Conservation (phyloP, 176 grass and related monocot species). For the Paspalum vaginatum region DNA sequence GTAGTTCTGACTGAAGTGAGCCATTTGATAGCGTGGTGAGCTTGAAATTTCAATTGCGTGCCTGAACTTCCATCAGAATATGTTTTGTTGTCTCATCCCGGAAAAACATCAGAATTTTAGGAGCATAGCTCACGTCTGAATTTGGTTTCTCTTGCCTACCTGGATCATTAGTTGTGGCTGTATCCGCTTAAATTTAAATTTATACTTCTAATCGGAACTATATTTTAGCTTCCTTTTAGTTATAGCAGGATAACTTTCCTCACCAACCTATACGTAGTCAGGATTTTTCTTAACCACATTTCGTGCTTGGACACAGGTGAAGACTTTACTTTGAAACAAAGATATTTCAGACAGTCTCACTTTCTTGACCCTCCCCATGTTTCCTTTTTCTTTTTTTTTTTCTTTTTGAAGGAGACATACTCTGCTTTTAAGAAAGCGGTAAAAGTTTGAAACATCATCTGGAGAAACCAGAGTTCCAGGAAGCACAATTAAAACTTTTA, state of each 20-base stretch:
- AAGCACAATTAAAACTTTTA: too few relatives aligned
- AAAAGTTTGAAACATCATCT: too few relatives aligned
- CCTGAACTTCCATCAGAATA: background rate
- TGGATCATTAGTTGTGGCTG: slow-evolving; percentile 22
- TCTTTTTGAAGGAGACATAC: too few relatives aligned
- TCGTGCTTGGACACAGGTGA: background rate
- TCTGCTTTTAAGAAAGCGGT: too few relatives aligned
- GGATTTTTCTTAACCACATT: slow-evolving; percentile 33
- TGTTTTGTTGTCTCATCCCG: background rate
- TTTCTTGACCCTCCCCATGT: slow-evolving; percentile 10
- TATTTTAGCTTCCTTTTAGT: slow-evolving; percentile 20
- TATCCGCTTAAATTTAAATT: background rate
- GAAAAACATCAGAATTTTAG: background rate
- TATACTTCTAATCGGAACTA: background rate
- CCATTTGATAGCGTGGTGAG: background rate
- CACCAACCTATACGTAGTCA: slow-evolving; percentile 16
- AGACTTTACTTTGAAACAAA: slow-evolving; percentile 34
- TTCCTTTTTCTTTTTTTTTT: background rate
- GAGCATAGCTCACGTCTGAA: background rate
- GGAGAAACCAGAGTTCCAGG: too few relatives aligned
- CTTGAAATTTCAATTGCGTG: background rate
- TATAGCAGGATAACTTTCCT: slow-evolving; percentile 11
- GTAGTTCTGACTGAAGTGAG: background rate
- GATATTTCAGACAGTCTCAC: slow-evolving; percentile 29
- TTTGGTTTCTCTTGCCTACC: background rate